Evolutionary conservation across 2,329 filamentous ascomycete genomes (phyloP).

Genomic region (Aspergillus phoenicis): DNA sequence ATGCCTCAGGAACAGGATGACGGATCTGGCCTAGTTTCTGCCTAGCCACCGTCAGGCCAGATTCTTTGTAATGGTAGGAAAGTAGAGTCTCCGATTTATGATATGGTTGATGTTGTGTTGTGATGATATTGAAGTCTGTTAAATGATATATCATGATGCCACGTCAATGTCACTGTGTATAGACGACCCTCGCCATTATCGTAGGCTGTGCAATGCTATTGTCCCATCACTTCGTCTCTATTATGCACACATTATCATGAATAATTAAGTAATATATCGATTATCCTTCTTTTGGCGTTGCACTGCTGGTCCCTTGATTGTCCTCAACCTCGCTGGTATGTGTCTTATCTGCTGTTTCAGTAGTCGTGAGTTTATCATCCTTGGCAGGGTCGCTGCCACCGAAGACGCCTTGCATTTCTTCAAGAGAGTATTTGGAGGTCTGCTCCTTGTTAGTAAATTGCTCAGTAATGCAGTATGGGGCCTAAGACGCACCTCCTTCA

Average conservation of each 20-base stretch:
- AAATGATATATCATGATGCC: no score
- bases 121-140: no score
- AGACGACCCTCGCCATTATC: no score
- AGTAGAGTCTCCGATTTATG: no score
- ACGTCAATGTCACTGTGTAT: no score
- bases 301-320: neutral
- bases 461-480: neutral
- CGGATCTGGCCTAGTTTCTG: no score
- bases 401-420: slow-evolving; percentile 48
- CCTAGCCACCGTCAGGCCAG: no score
- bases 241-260: neutral
- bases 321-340: neutral
- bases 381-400: slow-evolving; percentile 20
- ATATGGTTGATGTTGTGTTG: no score
- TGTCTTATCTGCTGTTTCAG: neutral
- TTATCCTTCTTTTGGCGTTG: neutral
- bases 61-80: no score
- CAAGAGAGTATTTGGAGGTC: slow-evolving; percentile 49
- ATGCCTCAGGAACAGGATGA: no score
- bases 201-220: no score
- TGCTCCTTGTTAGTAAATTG: slow-evolving; percentile 23
- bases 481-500: slow-evolving; percentile 38
- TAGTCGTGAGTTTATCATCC: neutral
- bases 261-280: neutral
- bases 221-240: no score